A percentile compares a stretch with the other conserved stretches of the same genome.
These are phyloP conservation scores for Taiozyma sp. DNA, from an alignment of 1,139 yeast species.

Conservation along the genomic window DNA sequence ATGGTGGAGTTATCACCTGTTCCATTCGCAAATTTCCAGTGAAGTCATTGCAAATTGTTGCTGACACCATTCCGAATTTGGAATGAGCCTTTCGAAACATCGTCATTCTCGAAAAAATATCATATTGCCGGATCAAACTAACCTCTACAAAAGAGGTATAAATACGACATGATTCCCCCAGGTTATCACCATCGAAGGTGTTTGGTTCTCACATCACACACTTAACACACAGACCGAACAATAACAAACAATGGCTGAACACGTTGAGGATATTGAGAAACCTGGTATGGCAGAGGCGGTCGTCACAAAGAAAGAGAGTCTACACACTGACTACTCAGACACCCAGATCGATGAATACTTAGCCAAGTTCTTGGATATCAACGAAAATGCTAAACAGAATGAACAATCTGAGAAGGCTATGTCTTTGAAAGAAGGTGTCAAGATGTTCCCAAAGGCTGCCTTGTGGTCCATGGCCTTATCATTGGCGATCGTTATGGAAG, in stretches of 20 bases:
- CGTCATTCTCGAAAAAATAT: not conserved
- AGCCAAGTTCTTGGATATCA: conserved; percentile 40
- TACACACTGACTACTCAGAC: conserved; percentile 6
- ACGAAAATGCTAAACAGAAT: conserved; percentile 27
- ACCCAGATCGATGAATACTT: conserved; percentile 34
- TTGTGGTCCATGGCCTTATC: conserved; percentile 39
- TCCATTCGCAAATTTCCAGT: not conserved
- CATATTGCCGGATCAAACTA: not conserved
- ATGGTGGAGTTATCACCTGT: not conserved
- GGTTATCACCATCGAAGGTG: not conserved
- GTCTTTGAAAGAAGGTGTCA: conserved; percentile 19
- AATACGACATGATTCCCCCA: not conserved
- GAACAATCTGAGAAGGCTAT: conserved; percentile 15
- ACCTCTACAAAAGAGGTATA: not conserved
- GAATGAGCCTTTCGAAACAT: not conserved
- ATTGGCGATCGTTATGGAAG: conserved; percentile 39
- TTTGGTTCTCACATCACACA: not conserved
- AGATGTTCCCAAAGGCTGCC: conserved; percentile 31
- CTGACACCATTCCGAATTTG: not conserved
- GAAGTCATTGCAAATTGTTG: not conserved
- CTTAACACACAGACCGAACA: not conserved
- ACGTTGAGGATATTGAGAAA: conserved; percentile 10
- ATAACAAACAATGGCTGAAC: conserved; percentile 3
- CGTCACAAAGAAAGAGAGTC: conserved; percentile 6
- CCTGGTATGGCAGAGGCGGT: conserved; percentile 5